These are phyloP conservation scores for Lentinula sp. DNA, from an alignment of 768 basidiomycete species.

Conservation along the genomic window DNA sequence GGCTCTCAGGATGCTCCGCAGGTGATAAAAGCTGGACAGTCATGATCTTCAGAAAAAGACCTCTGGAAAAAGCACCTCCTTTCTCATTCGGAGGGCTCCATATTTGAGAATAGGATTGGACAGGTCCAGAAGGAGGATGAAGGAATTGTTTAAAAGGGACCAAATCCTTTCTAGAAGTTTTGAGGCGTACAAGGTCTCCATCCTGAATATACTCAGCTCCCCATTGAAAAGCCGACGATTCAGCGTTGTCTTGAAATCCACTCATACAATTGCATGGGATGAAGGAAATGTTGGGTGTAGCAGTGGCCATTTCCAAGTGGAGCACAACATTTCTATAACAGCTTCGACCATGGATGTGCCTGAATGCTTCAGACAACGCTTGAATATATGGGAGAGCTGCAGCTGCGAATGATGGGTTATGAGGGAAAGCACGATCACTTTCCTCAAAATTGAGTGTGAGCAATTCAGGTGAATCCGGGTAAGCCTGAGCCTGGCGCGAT, in stretches of 20 bases:
- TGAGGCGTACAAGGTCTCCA: background rate
- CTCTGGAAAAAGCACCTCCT: background rate
- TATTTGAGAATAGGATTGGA: background rate
- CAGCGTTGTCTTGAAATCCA: background rate
- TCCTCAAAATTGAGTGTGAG: background rate
- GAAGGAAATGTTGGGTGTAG: background rate
- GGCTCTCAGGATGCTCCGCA: too few relatives aligned
- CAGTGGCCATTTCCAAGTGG: too few relatives aligned
- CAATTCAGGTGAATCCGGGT: background rate
- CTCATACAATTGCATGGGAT: too few relatives aligned
- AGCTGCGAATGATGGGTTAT: background rate
- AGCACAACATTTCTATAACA: too few relatives aligned
- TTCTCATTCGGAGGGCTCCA: background rate
- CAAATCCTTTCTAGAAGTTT: background rate
- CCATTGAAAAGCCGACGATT: background rate
- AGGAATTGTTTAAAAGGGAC: background rate
- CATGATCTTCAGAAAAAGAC: background rate
- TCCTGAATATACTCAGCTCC: background rate
- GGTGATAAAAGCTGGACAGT: background rate
- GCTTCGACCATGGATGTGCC: background rate
- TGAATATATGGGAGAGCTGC: background rate
- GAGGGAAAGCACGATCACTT: background rate
- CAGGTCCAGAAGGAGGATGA: background rate
- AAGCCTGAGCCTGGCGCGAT: too few relatives aligned
- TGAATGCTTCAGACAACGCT: background rate